phyloP scores from a whole-genome alignment of 208 protist species.

The Vickermania ingenoplastis region DNA sequence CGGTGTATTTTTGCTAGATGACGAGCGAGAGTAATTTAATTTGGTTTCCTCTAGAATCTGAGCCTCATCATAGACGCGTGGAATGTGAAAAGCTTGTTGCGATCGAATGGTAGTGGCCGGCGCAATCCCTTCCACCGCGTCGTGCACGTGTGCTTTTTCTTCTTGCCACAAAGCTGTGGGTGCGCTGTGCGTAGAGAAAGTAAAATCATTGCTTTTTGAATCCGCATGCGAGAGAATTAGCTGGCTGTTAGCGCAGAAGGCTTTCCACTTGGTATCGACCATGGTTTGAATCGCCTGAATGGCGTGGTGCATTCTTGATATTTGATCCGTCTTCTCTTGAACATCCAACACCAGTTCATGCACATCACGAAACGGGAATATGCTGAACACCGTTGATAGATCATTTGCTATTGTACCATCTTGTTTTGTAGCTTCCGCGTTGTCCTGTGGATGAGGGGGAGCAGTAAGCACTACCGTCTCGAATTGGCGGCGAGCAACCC shows the following conservation, averaged over 20 bases:
- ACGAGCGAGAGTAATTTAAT: too few relatives aligned
- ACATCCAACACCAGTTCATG: constrained; percentile 37
- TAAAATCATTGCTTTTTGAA: neutral
- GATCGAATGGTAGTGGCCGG: neutral
- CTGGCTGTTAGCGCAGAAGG: too few relatives aligned
- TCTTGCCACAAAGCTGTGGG: neutral
- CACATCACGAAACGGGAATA: constrained; percentile 1
- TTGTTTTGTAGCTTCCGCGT: neutral
- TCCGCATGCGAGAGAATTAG: too few relatives aligned
- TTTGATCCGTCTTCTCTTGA: constrained; percentile 11
- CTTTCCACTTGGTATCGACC: constrained; percentile 13
- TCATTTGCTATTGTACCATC: too few relatives aligned
- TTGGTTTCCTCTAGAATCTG: too few relatives aligned
- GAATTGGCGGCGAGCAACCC: constrained; percentile 42
- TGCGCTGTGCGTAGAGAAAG: neutral
- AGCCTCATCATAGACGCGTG: neutral
- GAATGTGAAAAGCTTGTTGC: neutral
- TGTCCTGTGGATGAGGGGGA: constrained; percentile 7
- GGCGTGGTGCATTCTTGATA: constrained; percentile 24
- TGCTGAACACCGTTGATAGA: neutral
- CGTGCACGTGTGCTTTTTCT: neutral
- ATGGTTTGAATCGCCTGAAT: constrained; percentile 45
- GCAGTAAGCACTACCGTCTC: constrained; percentile 58
- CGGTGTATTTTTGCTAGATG: constrained; percentile 5
- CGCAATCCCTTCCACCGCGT: neutral